phyloP scores from a whole-genome alignment of 768 basidiomycete species.

The Serendipita vermifera region DNA sequence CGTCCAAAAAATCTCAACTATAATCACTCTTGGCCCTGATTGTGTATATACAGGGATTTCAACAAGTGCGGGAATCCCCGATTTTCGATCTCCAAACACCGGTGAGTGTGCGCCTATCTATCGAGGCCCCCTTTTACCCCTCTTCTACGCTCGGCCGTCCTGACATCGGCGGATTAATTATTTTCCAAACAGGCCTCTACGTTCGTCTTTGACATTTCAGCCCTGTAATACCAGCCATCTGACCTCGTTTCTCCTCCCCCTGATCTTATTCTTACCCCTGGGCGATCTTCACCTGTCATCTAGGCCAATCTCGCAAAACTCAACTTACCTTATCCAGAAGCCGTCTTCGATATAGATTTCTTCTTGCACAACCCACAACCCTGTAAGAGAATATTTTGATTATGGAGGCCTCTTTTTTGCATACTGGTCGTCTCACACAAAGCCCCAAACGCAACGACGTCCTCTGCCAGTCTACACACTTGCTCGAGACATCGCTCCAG shows the following conservation, averaged over 20 bases:
- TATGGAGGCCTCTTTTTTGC: not conserved
- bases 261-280: not conserved
- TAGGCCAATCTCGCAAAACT: slow-evolving; percentile 67
- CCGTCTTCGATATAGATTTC: slow-evolving; percentile 85
- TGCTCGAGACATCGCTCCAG: slow-evolving; percentile 87
- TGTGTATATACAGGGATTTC: slow-evolving; percentile 41
- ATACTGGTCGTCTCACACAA: not conserved
- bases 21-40: not conserved
- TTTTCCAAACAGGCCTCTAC: slow-evolving; percentile 49
- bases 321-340: slow-evolving; percentile 83
- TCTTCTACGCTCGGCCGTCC: slow-evolving; percentile 5
- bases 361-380: slow-evolving; percentile 70
- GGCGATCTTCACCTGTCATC: slow-evolving; percentile 7
- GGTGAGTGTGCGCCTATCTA: slow-evolving; percentile 32
- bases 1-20: not conserved
- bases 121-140: not conserved
- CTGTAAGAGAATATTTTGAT: slow-evolving; percentile 35
- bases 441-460: not conserved
- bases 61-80: slow-evolving; percentile 75
- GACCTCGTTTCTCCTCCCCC: not conserved
- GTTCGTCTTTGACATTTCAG: slow-evolving; percentile 27
- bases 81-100: slow-evolving; percentile 78
- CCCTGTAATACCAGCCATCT: not conserved
- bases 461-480: slow-evolving; percentile 61
- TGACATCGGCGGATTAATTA: too few species aligned